Evolutionary conservation across 768 basidiomycete species (phyloP).

Genomic region (Kwoniella dejecticola): DNA sequence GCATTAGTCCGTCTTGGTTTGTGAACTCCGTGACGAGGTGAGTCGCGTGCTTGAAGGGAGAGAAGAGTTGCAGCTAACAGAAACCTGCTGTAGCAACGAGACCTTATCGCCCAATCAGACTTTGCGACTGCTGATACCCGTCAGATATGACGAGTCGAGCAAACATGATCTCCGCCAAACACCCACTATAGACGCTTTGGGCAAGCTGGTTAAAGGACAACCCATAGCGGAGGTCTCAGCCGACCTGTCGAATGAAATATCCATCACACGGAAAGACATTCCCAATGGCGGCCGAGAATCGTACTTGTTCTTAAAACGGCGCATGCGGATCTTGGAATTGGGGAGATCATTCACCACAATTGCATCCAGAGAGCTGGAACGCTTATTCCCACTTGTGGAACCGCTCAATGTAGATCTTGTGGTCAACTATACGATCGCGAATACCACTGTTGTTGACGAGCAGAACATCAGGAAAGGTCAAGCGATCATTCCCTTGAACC

Average conservation of each 20-base stretch:
- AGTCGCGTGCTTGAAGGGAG: background rate
- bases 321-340: slow-evolving; percentile 55
- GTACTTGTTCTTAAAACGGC: slow-evolving; percentile 46
- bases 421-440: slow-evolving; percentile 73
- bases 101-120: slow-evolving; percentile 21
- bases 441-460: slow-evolving; percentile 53
- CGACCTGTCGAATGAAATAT: background rate
- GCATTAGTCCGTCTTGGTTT: slow-evolving; percentile 19
- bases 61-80: slow-evolving; percentile 1
- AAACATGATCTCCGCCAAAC: slow-evolving; percentile 13
- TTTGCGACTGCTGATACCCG: slow-evolving; percentile 6
- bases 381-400: slow-evolving; percentile 78
- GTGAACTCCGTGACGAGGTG: background rate
- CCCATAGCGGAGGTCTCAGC: slow-evolving; percentile 13
- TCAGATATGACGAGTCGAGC: background rate
- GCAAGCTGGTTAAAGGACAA: slow-evolving; percentile 17
- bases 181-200: slow-evolving; percentile 9
- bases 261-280: background rate
- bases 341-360: slow-evolving; percentile 60
- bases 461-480: slow-evolving; percentile 62
- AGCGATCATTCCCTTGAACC: slow-evolving; percentile 63
- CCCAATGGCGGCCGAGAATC: background rate
- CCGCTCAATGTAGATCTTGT: slow-evolving; percentile 72
- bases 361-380: slow-evolving; percentile 60
- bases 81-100: background rate